These are phyloP conservation scores for Phaeotremella fagi DNA, from an alignment of 768 basidiomycete species.

Conservation along the genomic window DNA sequence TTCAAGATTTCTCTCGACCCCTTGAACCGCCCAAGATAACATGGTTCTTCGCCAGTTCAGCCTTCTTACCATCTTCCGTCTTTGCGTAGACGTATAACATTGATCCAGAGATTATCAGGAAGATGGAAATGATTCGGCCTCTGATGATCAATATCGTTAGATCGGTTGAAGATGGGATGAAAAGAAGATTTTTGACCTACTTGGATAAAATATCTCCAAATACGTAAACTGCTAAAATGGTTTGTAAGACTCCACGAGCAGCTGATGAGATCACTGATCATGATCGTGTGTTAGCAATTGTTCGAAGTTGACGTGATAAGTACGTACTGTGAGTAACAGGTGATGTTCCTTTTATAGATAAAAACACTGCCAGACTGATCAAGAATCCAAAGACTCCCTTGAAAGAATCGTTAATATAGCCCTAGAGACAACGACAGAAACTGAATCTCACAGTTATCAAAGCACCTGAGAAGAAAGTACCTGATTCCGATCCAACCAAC, in stretches of 20 bases:
- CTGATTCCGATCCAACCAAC: slow-evolving; percentile 53
- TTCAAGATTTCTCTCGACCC: too few species aligned
- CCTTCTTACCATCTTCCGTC: slow-evolving; percentile 22
- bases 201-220: slow-evolving; percentile 75
- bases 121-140: slow-evolving; percentile 37
- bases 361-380: slow-evolving; percentile 85
- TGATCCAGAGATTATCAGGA: slow-evolving; percentile 42
- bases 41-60: not conserved
- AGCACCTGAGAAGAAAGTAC: slow-evolving; percentile 73
- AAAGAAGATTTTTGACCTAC: slow-evolving; percentile 52
- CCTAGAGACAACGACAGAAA: not conserved
- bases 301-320: not conserved
- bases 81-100: slow-evolving; percentile 46
- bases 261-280: slow-evolving; percentile 57
- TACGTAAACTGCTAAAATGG: slow-evolving; percentile 71
- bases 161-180: too few species aligned
- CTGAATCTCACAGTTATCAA: slow-evolving; percentile 61
- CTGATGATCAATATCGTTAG: slow-evolving; percentile 8
- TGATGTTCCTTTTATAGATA: slow-evolving; percentile 95
- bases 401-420: not conserved
- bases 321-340: slow-evolving; percentile 77
- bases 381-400: slow-evolving; percentile 63
- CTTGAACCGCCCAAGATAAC: too few species aligned
- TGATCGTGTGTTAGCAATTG: not conserved
- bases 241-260: slow-evolving; percentile 88